Conservation (phyloP, 805 yeast species). For the Priceomyces castillae region DNA sequence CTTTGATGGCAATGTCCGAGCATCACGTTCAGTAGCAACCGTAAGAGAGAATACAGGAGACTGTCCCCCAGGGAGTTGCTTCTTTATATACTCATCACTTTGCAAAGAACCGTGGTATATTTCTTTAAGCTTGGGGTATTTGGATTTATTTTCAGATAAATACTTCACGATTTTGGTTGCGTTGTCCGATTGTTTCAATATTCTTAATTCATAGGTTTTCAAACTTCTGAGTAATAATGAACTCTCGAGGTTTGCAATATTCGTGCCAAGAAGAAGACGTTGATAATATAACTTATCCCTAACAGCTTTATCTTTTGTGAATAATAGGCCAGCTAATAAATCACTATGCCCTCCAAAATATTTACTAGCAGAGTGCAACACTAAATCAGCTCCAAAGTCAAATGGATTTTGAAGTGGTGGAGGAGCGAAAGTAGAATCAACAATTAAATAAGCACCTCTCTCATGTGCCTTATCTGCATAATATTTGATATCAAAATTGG, state of each 20-base stretch:
- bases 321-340: slow-evolving; percentile 74
- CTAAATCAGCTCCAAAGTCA: slow-evolving; percentile 77
- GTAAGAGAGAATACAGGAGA: slow-evolving; percentile 75
- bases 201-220: slow-evolving; percentile 75
- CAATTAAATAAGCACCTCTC: slow-evolving; percentile 67
- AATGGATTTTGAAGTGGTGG: slow-evolving; percentile 86
- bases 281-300: slow-evolving; percentile 53
- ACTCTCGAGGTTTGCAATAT: slow-evolving; percentile 73
- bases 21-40: slow-evolving; percentile 49
- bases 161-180: slow-evolving; percentile 61
- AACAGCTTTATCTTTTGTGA: slow-evolving; percentile 54
- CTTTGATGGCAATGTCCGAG: slow-evolving; percentile 61
- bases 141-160: slow-evolving; percentile 47
- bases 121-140: slow-evolving; percentile 46
- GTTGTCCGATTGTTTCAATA: slow-evolving; percentile 60
- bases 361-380: slow-evolving; percentile 93
- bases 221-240: slow-evolving; percentile 74
- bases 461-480: slow-evolving; percentile 72
- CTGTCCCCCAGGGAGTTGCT: slow-evolving; percentile 62
- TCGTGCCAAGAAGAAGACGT: slow-evolving; percentile 73
- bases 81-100: slow-evolving; percentile 59
- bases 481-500: slow-evolving; percentile 55
- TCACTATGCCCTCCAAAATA: slow-evolving; percentile 97
- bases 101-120: slow-evolving; percentile 79
- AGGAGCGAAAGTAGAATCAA: slow-evolving; percentile 93